Evolutionary conservation across 2,329 filamentous ascomycete species (phyloP).

Genomic region (Fusarium sp.): DNA sequence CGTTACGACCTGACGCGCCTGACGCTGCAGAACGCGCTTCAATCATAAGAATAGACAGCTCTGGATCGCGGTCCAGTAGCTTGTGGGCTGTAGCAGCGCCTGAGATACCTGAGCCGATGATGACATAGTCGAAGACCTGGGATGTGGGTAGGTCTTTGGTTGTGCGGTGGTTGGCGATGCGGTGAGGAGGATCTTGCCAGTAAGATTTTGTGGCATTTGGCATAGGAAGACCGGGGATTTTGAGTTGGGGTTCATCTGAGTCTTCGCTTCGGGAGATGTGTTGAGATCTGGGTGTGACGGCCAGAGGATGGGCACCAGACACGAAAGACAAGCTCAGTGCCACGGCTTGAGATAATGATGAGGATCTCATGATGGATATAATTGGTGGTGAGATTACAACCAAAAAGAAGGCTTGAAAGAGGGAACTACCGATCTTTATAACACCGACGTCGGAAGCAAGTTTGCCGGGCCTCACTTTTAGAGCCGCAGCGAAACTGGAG

Average conservation of each 20-base stretch:
- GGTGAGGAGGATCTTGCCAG: slow-evolving; percentile 34
- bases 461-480: slow-evolving; percentile 1
- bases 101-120: slow-evolving; percentile 30
- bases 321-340: slow-evolving; percentile 12
- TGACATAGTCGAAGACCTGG: slow-evolving; percentile 30
- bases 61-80: slow-evolving; percentile 19
- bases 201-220: slow-evolving; percentile 32
- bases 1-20: slow-evolving; percentile 17
- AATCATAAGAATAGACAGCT: slow-evolving; percentile 25
- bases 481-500: neutral
- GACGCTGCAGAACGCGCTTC: slow-evolving; percentile 30
- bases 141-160: slow-evolving; percentile 19
- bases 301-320: slow-evolving; percentile 8
- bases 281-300: slow-evolving; percentile 4
- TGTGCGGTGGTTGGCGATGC: slow-evolving; percentile 28
- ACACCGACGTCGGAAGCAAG: neutral
- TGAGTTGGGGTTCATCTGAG: slow-evolving; percentile 10
- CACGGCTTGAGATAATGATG: slow-evolving; percentile 1
- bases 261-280: neutral
- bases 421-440: neutral
- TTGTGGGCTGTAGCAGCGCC: slow-evolving; percentile 31
- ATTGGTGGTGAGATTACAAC: neutral
- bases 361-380: slow-evolving; percentile 13
- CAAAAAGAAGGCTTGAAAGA: neutral
- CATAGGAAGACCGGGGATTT: slow-evolving; percentile 23